Evolutionary conservation across 352 stramenopile genomes (phyloP), one percentile per base, ranked within the genome.

Genomic region (Phytophthora quininea): DNA sequence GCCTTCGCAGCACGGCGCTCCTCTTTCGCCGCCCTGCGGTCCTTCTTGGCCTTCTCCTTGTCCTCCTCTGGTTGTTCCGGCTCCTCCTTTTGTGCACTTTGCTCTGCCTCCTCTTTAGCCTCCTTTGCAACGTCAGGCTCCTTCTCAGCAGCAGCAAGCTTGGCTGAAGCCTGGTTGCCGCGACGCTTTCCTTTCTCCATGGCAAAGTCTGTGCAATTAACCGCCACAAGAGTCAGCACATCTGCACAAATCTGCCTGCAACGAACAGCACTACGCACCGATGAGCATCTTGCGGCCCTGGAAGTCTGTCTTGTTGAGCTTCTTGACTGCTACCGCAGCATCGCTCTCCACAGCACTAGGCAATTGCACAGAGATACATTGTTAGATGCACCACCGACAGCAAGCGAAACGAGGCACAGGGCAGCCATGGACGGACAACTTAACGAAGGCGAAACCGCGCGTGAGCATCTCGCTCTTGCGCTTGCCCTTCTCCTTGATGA

Each of bases 401-500:
- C 19, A 24, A 24, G 19, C 19, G 19, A 24, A 24, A 24, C 19
- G 19, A 24, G 19, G 19, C 19, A 24, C 19, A 24, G 19, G 35
- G 35, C 35, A 40, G 35, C 35, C 6, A 11, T 40, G 35, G 35
- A 89, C 88, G 73, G 80, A 96, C 88, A 91, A 96, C 63, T 85
- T 87, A n/a, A 96, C 84, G 57, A 96, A 96, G 46, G 88, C 88
- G 65, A 96, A 96, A 60, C 88, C 88, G 46, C 88, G 88, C 59
- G 86, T 93, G 56, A 89, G 79, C 69, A 82, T 86, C 55, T 94
- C 86, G 66, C 71, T 84, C 78, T 93, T 94, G 54, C 71, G 71
- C 60, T 91, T 92, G 74, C 88, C 88, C 75, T 96, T 96, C 65
- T 96, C 84, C 63, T 96, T 96, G 71, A 96, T 96, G 53, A 96